These are phyloP conservation scores for Penicillium capsulatum DNA, from an alignment of 2,329 filamentous ascomycete species.

Conservation along the genomic window DNA sequence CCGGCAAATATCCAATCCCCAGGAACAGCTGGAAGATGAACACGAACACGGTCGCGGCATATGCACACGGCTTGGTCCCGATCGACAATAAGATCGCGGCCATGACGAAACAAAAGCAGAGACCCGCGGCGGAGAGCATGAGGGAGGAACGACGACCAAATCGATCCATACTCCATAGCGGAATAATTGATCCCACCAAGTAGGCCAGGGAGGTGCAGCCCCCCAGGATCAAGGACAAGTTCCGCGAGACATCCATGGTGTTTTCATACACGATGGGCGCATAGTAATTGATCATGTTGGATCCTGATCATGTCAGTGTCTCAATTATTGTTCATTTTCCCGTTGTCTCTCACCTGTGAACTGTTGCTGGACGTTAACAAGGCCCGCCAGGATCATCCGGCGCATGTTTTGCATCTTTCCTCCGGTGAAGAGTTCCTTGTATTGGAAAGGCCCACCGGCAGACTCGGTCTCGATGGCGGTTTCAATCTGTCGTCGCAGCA, in stretches of 20 bases:
- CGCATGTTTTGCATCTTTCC: slow-evolving; percentile 33
- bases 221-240: slow-evolving; percentile 52
- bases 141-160: slow-evolving; percentile 42
- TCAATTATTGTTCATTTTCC: neutral
- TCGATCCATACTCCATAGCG: slow-evolving; percentile 41
- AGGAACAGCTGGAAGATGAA: slow-evolving; percentile 47
- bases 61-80: slow-evolving; percentile 30
- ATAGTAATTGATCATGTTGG: slow-evolving; percentile 43
- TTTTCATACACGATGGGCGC: slow-evolving; percentile 39
- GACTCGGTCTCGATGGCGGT: slow-evolving; percentile 37
- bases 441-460: slow-evolving; percentile 32
- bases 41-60: slow-evolving; percentile 43
- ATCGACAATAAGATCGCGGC: slow-evolving; percentile 39
- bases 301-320: slow-evolving; percentile 9
- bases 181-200: slow-evolving; percentile 40
- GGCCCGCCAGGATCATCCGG: slow-evolving; percentile 31
- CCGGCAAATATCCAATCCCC: slow-evolving; percentile 43
- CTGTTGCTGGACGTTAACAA: slow-evolving; percentile 37
- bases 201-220: slow-evolving; percentile 44
- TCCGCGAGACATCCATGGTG: slow-evolving; percentile 40
- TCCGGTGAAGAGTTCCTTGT: slow-evolving; percentile 35
- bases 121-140: slow-evolving; percentile 40
- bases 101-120: slow-evolving; percentile 45
- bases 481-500: slow-evolving; percentile 24
- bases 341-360: slow-evolving; percentile 26